phyloP scores from a whole-genome alignment of 2,329 filamentous ascomycete genomes.

The Penicillium digitatum region DNA sequence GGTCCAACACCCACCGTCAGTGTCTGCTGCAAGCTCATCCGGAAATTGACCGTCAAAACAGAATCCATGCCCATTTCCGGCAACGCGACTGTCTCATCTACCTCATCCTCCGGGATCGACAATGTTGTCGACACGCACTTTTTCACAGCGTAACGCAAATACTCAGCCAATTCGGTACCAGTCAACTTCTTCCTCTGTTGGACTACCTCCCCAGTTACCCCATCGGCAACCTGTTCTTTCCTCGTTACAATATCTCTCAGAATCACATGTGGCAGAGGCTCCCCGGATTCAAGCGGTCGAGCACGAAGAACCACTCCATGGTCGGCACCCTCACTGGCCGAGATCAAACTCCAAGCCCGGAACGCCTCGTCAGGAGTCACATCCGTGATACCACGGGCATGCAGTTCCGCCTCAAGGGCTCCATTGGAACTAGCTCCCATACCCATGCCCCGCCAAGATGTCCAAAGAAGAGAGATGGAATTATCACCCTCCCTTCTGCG shows the following conservation, averaged over 20 bases:
- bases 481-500: not conserved
- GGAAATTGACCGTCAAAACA: not conserved
- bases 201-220: not conserved
- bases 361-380: not conserved
- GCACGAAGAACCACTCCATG: conserved; percentile 41
- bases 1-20: not conserved
- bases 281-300: conserved; percentile 30
- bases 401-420: not conserved
- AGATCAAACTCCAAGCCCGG: conserved; percentile 20
- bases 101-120: not conserved
- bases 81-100: not conserved
- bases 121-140: not conserved
- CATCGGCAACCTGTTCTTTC: not conserved
- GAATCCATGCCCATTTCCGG: not conserved
- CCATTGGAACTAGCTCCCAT: not conserved
- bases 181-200: not conserved
- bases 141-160: not conserved
- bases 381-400: not conserved
- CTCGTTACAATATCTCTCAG: conserved; percentile 11
- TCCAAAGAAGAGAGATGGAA: not conserved
- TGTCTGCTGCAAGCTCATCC: not conserved
- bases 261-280: conserved; percentile 20
- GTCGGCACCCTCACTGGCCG: conserved; percentile 31
- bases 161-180: not conserved
- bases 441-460: not conserved